These are phyloP conservation scores for Candida glucosophila DNA, from an alignment of 1,139 yeast genomes.

Conservation along the genomic window DNA sequence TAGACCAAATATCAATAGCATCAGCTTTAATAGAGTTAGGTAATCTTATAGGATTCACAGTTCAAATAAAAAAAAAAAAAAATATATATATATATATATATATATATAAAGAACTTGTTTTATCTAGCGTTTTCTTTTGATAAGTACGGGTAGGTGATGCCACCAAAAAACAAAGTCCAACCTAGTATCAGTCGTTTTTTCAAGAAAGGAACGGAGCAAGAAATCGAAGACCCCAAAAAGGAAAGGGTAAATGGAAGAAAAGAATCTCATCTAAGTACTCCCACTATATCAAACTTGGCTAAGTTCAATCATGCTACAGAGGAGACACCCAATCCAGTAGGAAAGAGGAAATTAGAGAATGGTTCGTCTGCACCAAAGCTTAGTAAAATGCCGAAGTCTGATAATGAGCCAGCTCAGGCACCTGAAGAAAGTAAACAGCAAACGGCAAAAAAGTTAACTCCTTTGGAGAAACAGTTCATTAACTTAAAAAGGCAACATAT, in stretches of 20 bases:
- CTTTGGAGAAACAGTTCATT: constrained; percentile 70
- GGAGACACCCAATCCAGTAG: background rate
- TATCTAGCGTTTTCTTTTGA: no score
- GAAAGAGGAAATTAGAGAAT: background rate
- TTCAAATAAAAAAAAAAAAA: background rate
- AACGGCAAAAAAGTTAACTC: constrained; percentile 38
- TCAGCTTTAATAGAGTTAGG: constrained; percentile 27
- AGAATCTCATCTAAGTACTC: background rate
- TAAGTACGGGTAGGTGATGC: constrained; percentile 1
- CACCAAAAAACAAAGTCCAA: constrained; percentile 12
- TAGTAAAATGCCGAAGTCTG: no score
- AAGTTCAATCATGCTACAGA: no score
- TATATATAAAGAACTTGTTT: no score
- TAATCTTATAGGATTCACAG: constrained; percentile 5
- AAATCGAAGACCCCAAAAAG: constrained; percentile 1
- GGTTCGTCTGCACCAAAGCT: no score
- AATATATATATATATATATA: background rate
- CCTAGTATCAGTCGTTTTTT: constrained; percentile 23
- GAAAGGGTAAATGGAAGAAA: background rate
- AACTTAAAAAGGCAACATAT: constrained; percentile 49
- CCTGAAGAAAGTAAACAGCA: no score
- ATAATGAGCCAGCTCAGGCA: no score
- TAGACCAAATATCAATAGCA: constrained; percentile 9
- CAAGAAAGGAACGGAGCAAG: constrained; percentile 1
- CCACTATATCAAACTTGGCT: no score